These are phyloP conservation scores for Westerdykella aurantiaca DNA, from an alignment of 2,329 filamentous ascomycete genomes.

Conservation along the genomic window DNA sequence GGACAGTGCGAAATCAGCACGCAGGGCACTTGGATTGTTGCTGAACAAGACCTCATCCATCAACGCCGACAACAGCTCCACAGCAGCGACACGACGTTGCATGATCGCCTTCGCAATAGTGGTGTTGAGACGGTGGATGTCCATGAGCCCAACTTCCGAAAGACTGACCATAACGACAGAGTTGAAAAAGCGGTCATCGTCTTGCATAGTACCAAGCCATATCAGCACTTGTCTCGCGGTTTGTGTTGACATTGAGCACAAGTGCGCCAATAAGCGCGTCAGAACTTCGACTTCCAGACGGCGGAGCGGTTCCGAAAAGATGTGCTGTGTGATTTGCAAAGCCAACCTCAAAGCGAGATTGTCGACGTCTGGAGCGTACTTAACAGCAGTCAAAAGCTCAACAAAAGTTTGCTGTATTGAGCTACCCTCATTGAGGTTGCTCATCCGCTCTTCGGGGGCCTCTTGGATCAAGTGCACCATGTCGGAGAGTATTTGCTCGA, in stretches of 20 bases:
- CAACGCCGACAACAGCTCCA: conserved; percentile 75
- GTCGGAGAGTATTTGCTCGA: conserved; percentile 52
- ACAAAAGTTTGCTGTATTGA: conserved; percentile 55
- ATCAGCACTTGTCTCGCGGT: conserved; percentile 51
- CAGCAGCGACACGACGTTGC: conserved; percentile 62
- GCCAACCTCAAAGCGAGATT: conserved; percentile 52
- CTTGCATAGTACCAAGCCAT: conserved; percentile 48
- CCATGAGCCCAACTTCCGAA: conserved; percentile 55
- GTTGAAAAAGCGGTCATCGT: conserved; percentile 57
- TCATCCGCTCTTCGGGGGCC: conserved; percentile 53
- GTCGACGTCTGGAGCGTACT: conserved; percentile 37
- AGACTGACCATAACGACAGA: conserved; percentile 56
- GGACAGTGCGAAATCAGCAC: conserved; percentile 79
- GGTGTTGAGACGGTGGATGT: conserved; percentile 53
- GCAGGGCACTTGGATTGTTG: conserved; percentile 69
- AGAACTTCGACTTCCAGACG: conserved; percentile 59
- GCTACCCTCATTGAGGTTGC: conserved; percentile 51
- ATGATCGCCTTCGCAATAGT: conserved; percentile 68
- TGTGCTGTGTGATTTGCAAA: conserved; percentile 50
- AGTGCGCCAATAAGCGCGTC: conserved; percentile 54
- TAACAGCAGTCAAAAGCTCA: conserved; percentile 51
- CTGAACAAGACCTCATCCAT: conserved; percentile 73
- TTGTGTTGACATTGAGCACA: conserved; percentile 56
- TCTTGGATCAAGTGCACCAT: conserved; percentile 53
- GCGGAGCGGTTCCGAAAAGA: conserved; percentile 52